phyloP scores from a whole-genome alignment of 495 filamentous ascomycete species.

The Tuber umbilicatum region DNA sequence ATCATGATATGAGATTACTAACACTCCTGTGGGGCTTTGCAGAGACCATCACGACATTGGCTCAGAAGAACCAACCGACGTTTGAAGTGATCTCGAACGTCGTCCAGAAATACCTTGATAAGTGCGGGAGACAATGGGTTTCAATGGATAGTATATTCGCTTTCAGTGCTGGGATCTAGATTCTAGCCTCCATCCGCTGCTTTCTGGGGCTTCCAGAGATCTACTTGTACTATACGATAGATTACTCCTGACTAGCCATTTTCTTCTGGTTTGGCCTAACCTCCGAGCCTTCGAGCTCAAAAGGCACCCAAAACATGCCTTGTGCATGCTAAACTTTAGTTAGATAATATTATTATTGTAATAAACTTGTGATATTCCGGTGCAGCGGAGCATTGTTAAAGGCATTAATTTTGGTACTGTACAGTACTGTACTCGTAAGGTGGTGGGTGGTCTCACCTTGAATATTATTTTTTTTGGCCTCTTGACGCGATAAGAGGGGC shows the following conservation, averaged over 20 bases:
- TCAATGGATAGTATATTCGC: constrained; percentile 88
- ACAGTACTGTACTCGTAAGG: too few species aligned
- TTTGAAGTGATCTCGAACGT: constrained; percentile 69
- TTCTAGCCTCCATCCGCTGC: background rate
- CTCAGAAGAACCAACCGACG: constrained; percentile 67
- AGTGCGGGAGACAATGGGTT: constrained; percentile 92
- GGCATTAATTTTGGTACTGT: background rate
- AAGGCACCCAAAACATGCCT: background rate
- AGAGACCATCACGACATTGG: constrained; percentile 64
- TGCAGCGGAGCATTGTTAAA: background rate
- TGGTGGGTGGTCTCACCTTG: background rate
- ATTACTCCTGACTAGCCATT: background rate
- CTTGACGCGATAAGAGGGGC: background rate
- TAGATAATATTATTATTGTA: background rate
- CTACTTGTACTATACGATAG: background rate
- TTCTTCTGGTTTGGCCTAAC: background rate
- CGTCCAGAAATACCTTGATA: constrained; percentile 83
- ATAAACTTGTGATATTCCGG: background rate
- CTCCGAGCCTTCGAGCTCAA: background rate
- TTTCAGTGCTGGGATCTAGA: constrained; percentile 43
- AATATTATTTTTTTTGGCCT: background rate
- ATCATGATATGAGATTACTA: constrained; percentile 15
- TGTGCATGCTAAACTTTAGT: background rate
- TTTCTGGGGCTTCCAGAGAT: background rate
- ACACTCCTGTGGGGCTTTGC: constrained; percentile 10